Evolutionary conservation across 75 land plant genomes (phyloP).

Genomic region (Sequoia sempervirens): DNA sequence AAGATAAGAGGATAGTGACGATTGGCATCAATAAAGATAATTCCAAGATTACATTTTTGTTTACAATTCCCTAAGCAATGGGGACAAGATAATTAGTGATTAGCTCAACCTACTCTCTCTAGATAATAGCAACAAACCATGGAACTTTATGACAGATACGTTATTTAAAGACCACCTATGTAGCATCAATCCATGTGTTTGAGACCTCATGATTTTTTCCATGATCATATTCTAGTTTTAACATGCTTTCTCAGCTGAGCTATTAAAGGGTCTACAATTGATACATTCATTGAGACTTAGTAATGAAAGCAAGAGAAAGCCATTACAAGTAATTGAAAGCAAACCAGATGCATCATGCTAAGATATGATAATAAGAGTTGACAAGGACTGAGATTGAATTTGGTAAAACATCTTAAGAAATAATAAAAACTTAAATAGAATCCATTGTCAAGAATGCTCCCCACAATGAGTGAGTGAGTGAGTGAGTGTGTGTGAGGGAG

Average conservation of each 20-base stretch:
- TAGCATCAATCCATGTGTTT: neutral
- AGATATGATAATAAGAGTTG: neutral
- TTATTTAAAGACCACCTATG: neutral
- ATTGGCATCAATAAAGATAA: too few species aligned
- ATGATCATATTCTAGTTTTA: neutral
- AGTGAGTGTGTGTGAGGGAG: too few species aligned
- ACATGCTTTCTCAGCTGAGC: neutral
- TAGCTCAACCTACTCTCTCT: neutral
- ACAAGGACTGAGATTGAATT: neutral
- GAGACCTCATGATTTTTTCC: neutral
- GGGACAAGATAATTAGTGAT: neutral
- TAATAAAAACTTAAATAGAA: neutral
- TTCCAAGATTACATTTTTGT: neutral
- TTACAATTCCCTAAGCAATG: too few species aligned
- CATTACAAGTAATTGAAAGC: neutral
- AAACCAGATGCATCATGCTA: neutral
- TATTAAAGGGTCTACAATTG: neutral
- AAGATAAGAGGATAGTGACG: too few species aligned
- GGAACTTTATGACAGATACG: neutral
- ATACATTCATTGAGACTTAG: neutral
- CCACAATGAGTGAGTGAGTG: too few species aligned
- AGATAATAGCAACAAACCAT: neutral
- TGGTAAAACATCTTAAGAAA: neutral
- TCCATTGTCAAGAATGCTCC: slow-evolving; percentile 1
- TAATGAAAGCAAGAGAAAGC: neutral